Base-by-base conservation (phyloP, 139 green algal genomes). In the Chlamydomonas urium region DNA sequence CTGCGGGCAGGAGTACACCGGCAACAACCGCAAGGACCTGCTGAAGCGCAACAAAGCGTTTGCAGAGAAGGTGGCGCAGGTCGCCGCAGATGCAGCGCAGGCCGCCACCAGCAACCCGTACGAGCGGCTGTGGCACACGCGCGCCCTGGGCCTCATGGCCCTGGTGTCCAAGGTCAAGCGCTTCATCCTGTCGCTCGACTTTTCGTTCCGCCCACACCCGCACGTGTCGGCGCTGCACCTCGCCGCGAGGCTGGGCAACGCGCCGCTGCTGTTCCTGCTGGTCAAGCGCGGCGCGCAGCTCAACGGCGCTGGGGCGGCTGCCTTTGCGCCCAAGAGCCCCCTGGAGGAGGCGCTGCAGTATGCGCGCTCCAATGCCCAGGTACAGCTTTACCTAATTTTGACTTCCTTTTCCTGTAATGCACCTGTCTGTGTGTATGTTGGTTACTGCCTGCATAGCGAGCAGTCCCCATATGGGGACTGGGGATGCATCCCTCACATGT, bases 141-240 rank as follows among this genome's bases (percentile, higher is more conserved):
- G 29, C 19, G 29, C 1, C 2, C 28, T 24, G 31, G 32, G 19
- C 63, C 19, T 78, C 5, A 33, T 29, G 33, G 34, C 10, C 1
- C 34, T 66, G 45, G 10, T 50, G 42, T 50, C 10, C 42, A 50
- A 50, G 42, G 4, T 42, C 34, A 81, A 77, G 38, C 1, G 8
- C 24, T 74, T 77, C 53, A 37, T 81, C 3, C 4, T 32, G 5
- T 57, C 17, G 38, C 71, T 81, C 42, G 69, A 81, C 38, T 75
- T 81, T 34, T 70, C 26, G 10, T 63, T 5, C 53, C 31, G 48
- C 8, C 77, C 77, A 1, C 47, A 84, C 59, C 73, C 73, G 23
- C 80, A 65, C 65, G 50, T 84, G 1, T 79, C 78, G 0, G 53
- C 78, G 36, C 73, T 84, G 26, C 73, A 80, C 68, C 45, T 84